phyloP scores from a whole-genome alignment of 306 rosid genomes.

The Trifolium subterraneum region DNA sequence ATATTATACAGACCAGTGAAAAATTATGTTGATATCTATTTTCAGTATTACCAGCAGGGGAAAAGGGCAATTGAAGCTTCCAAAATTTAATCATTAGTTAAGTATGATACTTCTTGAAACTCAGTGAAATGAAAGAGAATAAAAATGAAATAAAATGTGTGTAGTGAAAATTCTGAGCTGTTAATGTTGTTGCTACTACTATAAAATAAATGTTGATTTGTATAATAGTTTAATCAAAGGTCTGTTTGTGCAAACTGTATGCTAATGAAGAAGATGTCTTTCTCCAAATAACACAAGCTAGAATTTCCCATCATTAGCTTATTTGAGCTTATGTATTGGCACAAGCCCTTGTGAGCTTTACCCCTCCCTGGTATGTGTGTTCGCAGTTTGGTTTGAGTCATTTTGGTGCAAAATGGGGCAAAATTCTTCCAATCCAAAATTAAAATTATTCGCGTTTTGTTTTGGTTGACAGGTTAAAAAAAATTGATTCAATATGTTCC shows the following conservation, averaged over 20 bases:
- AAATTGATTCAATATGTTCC: too few species aligned
- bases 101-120: not conserved
- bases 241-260: too few species aligned
- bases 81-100: slow-evolving; percentile 39
- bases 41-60: slow-evolving; percentile 66
- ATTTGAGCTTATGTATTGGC: not conserved
- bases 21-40: slow-evolving; percentile 49
- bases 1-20: slow-evolving; percentile 52
- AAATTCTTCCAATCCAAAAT: too few species aligned
- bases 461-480: too few species aligned
- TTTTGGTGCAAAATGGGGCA: too few species aligned
- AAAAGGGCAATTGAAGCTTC: slow-evolving; percentile 67
- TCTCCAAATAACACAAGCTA: not conserved
- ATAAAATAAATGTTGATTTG: not conserved
- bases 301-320: not conserved
- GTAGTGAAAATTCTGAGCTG: not conserved
- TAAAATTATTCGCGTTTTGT: too few species aligned
- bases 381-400: too few species aligned
- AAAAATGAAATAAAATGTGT: not conserved
- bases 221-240: too few species aligned
- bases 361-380: too few species aligned
- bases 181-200: too few species aligned
- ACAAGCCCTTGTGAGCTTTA: not conserved
- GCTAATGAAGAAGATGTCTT: too few species aligned
- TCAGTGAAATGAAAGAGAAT: not conserved